Evolutionary conservation across 169 alveolate genomes (phyloP), one percentile per base, ranked within the genome.

Genomic region (Cryptosporidium sp.): DNA sequence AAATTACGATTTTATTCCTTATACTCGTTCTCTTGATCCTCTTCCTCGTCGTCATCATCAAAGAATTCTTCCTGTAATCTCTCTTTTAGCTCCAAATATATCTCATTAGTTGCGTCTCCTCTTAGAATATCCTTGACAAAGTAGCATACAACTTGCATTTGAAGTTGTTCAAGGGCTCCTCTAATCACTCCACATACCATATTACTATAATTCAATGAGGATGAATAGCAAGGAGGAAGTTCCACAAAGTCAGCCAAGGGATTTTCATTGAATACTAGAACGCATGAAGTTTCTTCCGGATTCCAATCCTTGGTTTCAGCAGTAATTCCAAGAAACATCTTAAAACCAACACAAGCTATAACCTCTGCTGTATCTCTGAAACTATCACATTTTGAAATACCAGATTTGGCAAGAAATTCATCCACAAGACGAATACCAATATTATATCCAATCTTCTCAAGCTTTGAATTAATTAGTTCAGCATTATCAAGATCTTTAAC

Each of bases 361-460:
- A 91, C 94, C 35, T 92, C 94, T 7, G 95, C 94, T 10, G 95
- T 93, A 45, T 93, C 96, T 51, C 86, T 84, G 62, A 93, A 84
- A 31, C 85, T 91, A 44, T 91, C 69, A 65, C 98, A 96, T 2
- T 87, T 85, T 18, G 95, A 94, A 39, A 91, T 85, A 18, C 94
- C 94, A 31, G 96, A 84, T 94, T 97, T 97, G 26, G 98, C 96
- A 48, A 97, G 94, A 92, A 96, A 97, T 91, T 97, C 99, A 71
- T 97, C 99, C 7, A 97, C 92, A 53, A 97, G 85, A 35, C 99
- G 94, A 35, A 94, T 87, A 29, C 99, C 99, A 29, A 97, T 97
- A 89, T 97, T 97, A 75, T 92, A 95, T 29, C 98, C 98, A 94
- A 96, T 96, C 69, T 75, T 91, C 44, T 92, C 95, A 37, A 97